These are phyloP conservation scores for Eleusine coracana DNA, from an alignment of 176 grass and related monocot genomes.

Conservation along the genomic window DNA sequence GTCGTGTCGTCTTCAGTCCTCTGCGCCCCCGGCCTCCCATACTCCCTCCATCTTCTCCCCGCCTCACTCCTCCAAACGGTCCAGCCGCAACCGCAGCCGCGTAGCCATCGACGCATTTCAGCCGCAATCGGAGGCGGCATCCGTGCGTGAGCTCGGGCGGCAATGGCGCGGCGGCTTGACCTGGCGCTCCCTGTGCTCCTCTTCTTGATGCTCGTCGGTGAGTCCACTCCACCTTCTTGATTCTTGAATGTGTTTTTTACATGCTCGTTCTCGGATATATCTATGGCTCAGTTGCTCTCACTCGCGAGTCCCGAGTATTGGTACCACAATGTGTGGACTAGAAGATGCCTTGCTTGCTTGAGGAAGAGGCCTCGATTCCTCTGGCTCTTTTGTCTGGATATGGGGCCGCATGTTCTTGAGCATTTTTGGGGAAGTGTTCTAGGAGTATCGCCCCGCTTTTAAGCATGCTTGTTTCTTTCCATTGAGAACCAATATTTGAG, in stretches of 20 bases:
- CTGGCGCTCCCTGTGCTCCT: conserved; percentile 32
- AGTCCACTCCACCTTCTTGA: conserved; percentile 4
- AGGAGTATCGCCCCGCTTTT: neutral
- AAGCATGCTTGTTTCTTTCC: neutral
- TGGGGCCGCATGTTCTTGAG: neutral
- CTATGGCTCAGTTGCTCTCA: neutral
- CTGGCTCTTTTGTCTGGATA: neutral
- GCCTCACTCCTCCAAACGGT: conserved; percentile 13
- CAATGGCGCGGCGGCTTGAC: conserved; percentile 44
- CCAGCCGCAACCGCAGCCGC: neutral
- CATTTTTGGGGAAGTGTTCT: conserved; percentile 9
- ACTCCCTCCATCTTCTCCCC: neutral
- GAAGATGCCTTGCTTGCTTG: conserved; percentile 45
- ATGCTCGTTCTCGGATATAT: neutral
- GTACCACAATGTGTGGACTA: neutral
- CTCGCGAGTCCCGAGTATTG: neutral
- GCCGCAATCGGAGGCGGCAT: neutral
- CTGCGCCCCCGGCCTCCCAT: neutral
- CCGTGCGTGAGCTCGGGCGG: neutral
- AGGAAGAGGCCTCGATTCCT: neutral
- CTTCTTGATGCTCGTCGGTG: conserved; percentile 49
- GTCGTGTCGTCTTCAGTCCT: conserved; percentile 22
- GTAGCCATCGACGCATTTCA: conserved; percentile 12
- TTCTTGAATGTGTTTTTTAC: neutral
- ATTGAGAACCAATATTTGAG: neutral